Base-by-base conservation (phyloP, 129 eudicot genomes). In the Calendula officinalis region DNA sequence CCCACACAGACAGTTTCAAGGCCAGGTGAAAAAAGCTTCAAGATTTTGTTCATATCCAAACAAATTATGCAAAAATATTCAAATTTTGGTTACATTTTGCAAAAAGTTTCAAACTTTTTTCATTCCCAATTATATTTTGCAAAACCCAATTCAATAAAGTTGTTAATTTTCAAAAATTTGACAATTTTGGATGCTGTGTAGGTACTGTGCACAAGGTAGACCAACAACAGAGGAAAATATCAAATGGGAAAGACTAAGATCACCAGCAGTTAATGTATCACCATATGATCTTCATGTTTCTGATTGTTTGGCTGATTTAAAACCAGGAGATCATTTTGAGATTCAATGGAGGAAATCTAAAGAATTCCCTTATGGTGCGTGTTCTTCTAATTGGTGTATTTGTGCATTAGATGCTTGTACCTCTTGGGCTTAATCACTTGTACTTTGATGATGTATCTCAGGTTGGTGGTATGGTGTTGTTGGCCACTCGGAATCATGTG, bases 401-500 rank as follows among this genome's bases (percentile, higher is more conserved):
- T 49, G 17, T 49, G 33, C 32, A 37, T 6, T 58, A 58, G 30
- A 58, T 58, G 58, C 47, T 14, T 34, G 47, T 66, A 38, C 14
- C 12, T 44, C 36, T 32, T 27, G 4, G 5, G 75, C 68, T 56
- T 64, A 71, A 6, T 16, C 17, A 4, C 17, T 15, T 61, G 70
- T 67, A 60, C 38, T 60, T 63, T 56, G 33, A 36, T 59, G 41
- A 71, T 78, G 79, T 50, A 49, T 66, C 70, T 62, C 84, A 91
- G 98, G 98, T 27, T 91, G 98, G 98, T 91, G 98, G 98, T 91
- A 85, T 81, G 98, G 98, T 68, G 87, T 83, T 69, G 89, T 88
- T 75, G 96, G 95, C 45, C 98, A 91, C 83, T 79, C 79, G 71
- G 91, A 88, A 62, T 79, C 86, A 46, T 91, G 98, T 70, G 71